Conservation (phyloP, 75 land plant genomes). For the Chamaecyparis obtusa region DNA sequence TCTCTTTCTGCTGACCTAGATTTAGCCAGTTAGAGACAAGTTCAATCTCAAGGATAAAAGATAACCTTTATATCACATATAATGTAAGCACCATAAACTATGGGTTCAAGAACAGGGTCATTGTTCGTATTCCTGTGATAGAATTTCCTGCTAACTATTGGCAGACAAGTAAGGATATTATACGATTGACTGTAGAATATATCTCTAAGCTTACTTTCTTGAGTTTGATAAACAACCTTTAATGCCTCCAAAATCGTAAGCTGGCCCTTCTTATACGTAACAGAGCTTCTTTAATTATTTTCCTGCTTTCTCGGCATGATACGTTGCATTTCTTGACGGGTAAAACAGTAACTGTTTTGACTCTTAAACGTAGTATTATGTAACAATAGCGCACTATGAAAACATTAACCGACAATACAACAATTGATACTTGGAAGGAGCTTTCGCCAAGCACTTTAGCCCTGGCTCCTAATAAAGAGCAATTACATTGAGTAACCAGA, state of each 20-base stretch:
- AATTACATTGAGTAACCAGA: too few species aligned
- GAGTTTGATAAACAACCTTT: neutral
- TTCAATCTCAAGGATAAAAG: too few species aligned
- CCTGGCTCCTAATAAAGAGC: too few species aligned
- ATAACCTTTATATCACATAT: too few species aligned
- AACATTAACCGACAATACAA: neutral
- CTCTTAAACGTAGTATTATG: neutral
- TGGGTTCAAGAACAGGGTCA: too few species aligned
- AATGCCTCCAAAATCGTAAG: neutral
- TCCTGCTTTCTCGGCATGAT: neutral
- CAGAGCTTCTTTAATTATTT: neutral
- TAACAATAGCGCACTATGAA: neutral
- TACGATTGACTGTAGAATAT: neutral
- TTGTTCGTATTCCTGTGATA: too few species aligned
- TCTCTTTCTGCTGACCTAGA: too few species aligned
- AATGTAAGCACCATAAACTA: too few species aligned
- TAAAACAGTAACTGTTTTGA: neutral
- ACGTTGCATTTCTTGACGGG: neutral
- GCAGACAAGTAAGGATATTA: neutral
- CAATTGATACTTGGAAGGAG: too few species aligned
- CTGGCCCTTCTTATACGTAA: neutral
- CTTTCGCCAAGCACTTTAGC: too few species aligned
- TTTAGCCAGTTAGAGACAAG: too few species aligned
- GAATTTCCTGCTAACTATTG: too few species aligned
- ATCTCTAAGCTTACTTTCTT: neutral